Base-by-base conservation (phyloP, 2,329 filamentous ascomycete species). In the Gliomastix tumulicola region DNA sequence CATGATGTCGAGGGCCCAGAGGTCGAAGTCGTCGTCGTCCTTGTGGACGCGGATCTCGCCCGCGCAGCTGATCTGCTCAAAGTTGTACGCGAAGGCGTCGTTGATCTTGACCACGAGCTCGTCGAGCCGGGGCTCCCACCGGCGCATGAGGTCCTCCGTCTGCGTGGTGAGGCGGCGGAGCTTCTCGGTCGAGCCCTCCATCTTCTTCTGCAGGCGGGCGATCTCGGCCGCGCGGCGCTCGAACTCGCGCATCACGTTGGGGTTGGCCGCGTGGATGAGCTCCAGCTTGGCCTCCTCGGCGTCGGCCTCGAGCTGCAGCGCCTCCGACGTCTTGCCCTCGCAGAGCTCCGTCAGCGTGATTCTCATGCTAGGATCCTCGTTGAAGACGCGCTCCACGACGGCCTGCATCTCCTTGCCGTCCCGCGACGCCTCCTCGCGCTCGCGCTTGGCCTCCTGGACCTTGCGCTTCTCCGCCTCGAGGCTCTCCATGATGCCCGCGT, bases 1-100 rank as follows among this genome's bases (percentile, higher is more conserved):
- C 58, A 84, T 82, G 55, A 98, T 94, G 55, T 94, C 82, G 42
- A 98, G 82, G 2, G 87, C 82, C 92, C 92, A 98, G 42, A 84
- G 78, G 39, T 94, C 87, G 62, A 97, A 98, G 54, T 97, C 88
- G 17, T 88, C 83, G 17, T 88, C 83, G 46, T 88, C 85, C 58
- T 97, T 97, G 67, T 89, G 75, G 5, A 98, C 71, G 41, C 74
- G 74, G 5, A 98, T 88, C 59, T 97, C 86, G 23, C 92, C 92
- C 6, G 89, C 89, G 57, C 92, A 97, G 46, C 82, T 88, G 54
- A 98, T 97, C 56, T 90, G 83, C 51, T 87, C 79, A 57, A 98
- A 97, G 51, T 95, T 97, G 57, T 90, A 83, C 6, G 84, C 79
- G 59, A 98, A 98, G 0, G 89, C 89, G 34, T 87, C 79, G 54